phyloP scores from a whole-genome alignment of 176 grass and related monocot genomes.

The Areca catechu region DNA sequence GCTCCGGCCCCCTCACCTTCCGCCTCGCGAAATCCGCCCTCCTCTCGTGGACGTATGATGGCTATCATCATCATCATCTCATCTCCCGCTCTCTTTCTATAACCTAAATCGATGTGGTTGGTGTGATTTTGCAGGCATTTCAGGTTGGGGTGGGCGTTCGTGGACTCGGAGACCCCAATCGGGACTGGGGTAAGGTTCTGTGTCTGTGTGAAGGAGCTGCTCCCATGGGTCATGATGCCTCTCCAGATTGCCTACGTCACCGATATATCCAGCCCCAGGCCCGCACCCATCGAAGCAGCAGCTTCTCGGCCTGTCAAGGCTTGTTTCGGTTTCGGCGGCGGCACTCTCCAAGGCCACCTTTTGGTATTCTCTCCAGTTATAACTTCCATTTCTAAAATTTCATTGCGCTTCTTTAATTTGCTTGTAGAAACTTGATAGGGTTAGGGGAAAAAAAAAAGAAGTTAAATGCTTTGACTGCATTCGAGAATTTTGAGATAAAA shows the following conservation, averaged over 20 bases:
- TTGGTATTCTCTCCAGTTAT: constrained; percentile 26
- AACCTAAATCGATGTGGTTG: too few species aligned
- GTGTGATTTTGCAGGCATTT: constrained; percentile 40
- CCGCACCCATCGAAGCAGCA: too few species aligned
- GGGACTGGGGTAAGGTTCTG: constrained; percentile 45
- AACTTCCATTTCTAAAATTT: too few species aligned
- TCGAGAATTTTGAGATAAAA: too few species aligned
- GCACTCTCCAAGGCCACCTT: constrained; percentile 69
- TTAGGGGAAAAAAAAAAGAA: too few species aligned
- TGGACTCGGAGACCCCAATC: constrained; percentile 44
- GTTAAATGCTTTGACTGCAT: too few species aligned
- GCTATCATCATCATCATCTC: not conserved
- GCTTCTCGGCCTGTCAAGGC: not conserved
- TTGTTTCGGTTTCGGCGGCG: constrained; percentile 48
- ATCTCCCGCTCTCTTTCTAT: too few species aligned
- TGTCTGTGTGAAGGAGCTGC: constrained; percentile 61
- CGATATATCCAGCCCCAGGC: not conserved
- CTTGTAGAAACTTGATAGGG: too few species aligned
- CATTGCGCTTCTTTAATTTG: too few species aligned
- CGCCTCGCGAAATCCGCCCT: constrained; percentile 51
- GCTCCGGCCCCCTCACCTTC: constrained; percentile 44
- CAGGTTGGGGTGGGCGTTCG: constrained; percentile 48
- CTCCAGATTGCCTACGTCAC: constrained; percentile 67
- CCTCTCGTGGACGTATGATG: constrained; percentile 59
- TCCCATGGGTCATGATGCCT: constrained; percentile 83